Conservation (phyloP, 83 land plant genomes). For the Picea abies region DNA sequence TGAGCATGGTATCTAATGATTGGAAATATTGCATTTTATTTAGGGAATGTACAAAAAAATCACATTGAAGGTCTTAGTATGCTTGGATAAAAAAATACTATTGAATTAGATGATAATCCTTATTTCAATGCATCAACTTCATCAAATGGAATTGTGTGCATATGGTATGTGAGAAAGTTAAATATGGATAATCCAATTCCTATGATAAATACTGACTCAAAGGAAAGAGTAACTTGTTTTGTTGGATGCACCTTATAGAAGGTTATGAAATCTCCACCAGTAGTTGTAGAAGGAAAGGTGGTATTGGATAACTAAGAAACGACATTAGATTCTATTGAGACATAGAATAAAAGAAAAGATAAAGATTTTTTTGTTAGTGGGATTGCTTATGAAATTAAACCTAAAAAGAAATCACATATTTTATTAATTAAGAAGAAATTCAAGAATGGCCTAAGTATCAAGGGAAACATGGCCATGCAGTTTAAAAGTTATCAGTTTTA, state of each 20-base stretch:
- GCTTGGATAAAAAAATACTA: slow-evolving; percentile 30
- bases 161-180: slow-evolving; percentile 87
- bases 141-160: slow-evolving; percentile 80
- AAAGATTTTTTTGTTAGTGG: too few species aligned
- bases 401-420: background rate
- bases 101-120: slow-evolving; percentile 32
- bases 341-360: background rate
- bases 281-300: too few species aligned
- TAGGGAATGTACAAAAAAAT: slow-evolving; percentile 72
- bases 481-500: background rate
- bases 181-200: slow-evolving; percentile 50
- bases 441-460: background rate
- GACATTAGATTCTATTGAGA: background rate
- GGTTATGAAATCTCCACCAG: too few species aligned
- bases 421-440: background rate
- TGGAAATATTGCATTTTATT: slow-evolving; percentile 64
- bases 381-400: too few species aligned
- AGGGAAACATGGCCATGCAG: background rate
- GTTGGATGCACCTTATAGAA: slow-evolving; percentile 67
- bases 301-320: background rate
- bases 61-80: slow-evolving; percentile 84
- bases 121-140: slow-evolving; percentile 84
- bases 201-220: slow-evolving; percentile 72
- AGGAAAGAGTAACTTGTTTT: slow-evolving; percentile 90
- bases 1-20: slow-evolving; percentile 83